Conservation (phyloP, 495 filamentous ascomycete species). For the Margaritispora aquatica region DNA sequence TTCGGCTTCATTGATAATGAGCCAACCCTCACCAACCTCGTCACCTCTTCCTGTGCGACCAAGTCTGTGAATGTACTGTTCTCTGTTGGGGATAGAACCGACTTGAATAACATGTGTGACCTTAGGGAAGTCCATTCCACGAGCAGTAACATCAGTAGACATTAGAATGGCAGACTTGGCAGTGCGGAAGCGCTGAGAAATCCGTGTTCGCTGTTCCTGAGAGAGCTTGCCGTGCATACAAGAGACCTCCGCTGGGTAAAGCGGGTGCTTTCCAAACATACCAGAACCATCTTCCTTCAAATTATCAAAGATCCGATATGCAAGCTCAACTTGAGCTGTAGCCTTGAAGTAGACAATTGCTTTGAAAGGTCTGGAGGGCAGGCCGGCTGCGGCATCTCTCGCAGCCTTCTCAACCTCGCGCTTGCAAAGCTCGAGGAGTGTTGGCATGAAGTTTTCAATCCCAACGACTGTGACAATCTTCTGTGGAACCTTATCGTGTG, state of each 20-base stretch:
- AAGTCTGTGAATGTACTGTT: constrained; percentile 85
- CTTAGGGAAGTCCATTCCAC: constrained; percentile 95
- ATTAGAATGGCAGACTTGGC: constrained; percentile 66
- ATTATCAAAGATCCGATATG: constrained; percentile 50
- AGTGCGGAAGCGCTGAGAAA: constrained; percentile 64
- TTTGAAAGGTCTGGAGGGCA: constrained; percentile 66
- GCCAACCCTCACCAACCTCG: constrained; percentile 74
- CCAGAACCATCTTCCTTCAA: constrained; percentile 30
- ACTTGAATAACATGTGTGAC: constrained; percentile 88
- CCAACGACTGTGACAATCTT: constrained; percentile 56
- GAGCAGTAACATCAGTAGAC: constrained; percentile 89
- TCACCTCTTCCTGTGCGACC: constrained; percentile 67
- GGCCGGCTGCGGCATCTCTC: constrained; percentile 15
- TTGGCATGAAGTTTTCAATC: constrained; percentile 70
- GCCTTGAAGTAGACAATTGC: constrained; percentile 85
- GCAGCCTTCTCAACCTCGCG: constrained; percentile 39
- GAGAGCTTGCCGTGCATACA: constrained; percentile 75
- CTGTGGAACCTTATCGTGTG: constrained; percentile 80
- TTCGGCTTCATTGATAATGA: constrained; percentile 62
- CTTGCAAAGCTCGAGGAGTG: constrained; percentile 67
- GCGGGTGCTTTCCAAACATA: constrained; percentile 31
- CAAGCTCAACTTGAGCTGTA: constrained; percentile 64
- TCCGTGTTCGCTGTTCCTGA: constrained; percentile 59
- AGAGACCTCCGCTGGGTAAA: constrained; percentile 41
- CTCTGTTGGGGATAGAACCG: constrained; percentile 61